These are phyloP conservation scores for Fusarium sacchari DNA, from an alignment of 2,329 filamentous ascomycete species.

Conservation along the genomic window DNA sequence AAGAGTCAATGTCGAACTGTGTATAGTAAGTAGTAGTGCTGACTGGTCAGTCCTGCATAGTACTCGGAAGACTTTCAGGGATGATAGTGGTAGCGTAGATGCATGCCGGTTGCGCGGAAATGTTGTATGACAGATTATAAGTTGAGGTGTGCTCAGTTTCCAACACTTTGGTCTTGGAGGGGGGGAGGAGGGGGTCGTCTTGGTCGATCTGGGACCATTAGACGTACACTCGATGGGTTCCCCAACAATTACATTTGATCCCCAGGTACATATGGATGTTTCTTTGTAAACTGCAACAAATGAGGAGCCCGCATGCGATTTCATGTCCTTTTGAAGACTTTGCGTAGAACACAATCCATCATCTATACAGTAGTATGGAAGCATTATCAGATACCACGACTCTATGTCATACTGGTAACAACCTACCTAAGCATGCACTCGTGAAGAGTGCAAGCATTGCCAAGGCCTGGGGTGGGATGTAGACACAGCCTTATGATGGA, in stretches of 20 bases:
- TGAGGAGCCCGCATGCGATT: not conserved
- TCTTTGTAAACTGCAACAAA: not conserved
- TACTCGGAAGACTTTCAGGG: constrained; percentile 12
- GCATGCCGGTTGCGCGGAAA: constrained; percentile 23
- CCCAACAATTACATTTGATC: not conserved
- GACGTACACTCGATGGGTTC: constrained; percentile 4
- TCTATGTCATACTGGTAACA: not conserved
- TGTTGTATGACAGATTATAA: constrained; percentile 18
- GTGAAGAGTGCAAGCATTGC: constrained; percentile 34
- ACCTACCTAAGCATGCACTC: not conserved
- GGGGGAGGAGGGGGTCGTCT: constrained; percentile 27
- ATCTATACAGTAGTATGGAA: not conserved
- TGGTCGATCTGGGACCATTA: constrained; percentile 28
- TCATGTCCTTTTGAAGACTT: not conserved
- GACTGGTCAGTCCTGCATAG: constrained; percentile 7
- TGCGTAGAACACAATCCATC: not conserved
- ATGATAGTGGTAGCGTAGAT: constrained; percentile 13
- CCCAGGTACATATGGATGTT: not conserved
- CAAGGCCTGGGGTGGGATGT: constrained; percentile 26
- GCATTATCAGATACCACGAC: not conserved
- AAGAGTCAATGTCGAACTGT: not conserved
- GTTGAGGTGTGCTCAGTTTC: constrained; percentile 33
- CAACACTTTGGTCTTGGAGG: constrained; percentile 37
- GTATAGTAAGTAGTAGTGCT: not conserved
- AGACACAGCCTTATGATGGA: constrained; percentile 40